Conservation (phyloP, 441 rosid species). For the Corymbia calophylla region DNA sequence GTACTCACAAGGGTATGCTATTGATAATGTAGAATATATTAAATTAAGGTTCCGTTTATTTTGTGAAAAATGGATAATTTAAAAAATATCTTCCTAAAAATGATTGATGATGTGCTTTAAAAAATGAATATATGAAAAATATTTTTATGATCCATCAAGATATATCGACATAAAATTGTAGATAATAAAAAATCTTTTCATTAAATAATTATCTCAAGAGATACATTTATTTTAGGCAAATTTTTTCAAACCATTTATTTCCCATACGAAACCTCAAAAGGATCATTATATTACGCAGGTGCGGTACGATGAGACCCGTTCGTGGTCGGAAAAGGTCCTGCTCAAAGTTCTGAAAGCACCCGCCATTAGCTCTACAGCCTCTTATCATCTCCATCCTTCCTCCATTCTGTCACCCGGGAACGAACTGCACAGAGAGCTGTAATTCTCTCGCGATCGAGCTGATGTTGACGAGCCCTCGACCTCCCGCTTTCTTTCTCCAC, state of each 20-base stretch:
- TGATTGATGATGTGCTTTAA: neutral
- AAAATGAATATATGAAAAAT: neutral
- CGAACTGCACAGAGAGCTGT: neutral
- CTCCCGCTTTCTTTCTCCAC: neutral
- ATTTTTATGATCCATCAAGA: too few species aligned
- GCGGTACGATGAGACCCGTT: neutral
- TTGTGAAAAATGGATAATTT: accelerated
- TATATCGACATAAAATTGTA: too few species aligned
- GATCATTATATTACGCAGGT: neutral
- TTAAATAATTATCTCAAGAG: neutral
- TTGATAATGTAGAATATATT: neutral
- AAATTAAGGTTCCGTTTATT: neutral
- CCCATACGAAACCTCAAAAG: too few species aligned
- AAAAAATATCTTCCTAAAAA: neutral
- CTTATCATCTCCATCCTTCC: neutral
- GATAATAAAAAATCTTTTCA: neutral
- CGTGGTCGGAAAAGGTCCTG: neutral
- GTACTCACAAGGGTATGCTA: neutral
- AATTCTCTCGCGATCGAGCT: neutral
- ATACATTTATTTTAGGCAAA: too few species aligned
- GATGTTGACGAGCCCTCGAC: neutral
- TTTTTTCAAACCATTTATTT: too few species aligned
- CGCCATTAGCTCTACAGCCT: neutral
- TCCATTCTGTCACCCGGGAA: neutral
- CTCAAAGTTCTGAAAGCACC: neutral